A percentile compares a stretch with the other conserved stretches of the same genome.
phyloP scores from a whole-genome alignment of 257 asterid genomes.

The Misopates orontium region DNA sequence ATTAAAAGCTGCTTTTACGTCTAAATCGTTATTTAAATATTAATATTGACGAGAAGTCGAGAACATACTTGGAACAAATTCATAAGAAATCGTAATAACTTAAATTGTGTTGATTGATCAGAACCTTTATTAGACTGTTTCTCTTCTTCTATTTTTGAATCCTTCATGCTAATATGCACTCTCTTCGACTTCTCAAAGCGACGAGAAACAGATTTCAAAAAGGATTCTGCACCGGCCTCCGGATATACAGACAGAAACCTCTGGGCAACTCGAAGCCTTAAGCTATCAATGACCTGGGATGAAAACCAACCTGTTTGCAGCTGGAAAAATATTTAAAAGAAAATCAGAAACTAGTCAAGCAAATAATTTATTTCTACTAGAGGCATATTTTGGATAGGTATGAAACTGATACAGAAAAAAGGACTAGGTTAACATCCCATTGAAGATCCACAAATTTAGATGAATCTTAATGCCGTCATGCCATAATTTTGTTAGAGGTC shows the following conservation, averaged over 20 bases:
- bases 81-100: constrained; percentile 9
- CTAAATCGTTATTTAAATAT: constrained; percentile 3
- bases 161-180: constrained; percentile 39
- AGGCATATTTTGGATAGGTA: too few species aligned
- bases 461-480: too few species aligned
- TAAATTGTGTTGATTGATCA: constrained; percentile 15
- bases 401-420: too few species aligned
- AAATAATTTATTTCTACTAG: background rate
- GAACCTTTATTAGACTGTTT: constrained; percentile 59
- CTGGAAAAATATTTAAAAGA: constrained; percentile 46
- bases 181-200: constrained; percentile 76
- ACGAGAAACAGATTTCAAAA: constrained; percentile 51
- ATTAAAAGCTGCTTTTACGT: constrained; percentile 14
- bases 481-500: background rate
- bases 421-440: too few species aligned
- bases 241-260: constrained; percentile 82
- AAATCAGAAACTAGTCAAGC: constrained; percentile 11
- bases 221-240: constrained; percentile 63
- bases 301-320: constrained; percentile 86
- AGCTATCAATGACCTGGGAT: constrained; percentile 47
- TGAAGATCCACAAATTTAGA: too few species aligned
- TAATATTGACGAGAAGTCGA: background rate
- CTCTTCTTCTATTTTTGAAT: constrained; percentile 42
- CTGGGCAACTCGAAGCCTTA: constrained; percentile 74
- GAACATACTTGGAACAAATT: background rate